Base-by-base conservation (phyloP, 1,284 basidiomycete genomes). In the Coriolopsis trogii region DNA sequence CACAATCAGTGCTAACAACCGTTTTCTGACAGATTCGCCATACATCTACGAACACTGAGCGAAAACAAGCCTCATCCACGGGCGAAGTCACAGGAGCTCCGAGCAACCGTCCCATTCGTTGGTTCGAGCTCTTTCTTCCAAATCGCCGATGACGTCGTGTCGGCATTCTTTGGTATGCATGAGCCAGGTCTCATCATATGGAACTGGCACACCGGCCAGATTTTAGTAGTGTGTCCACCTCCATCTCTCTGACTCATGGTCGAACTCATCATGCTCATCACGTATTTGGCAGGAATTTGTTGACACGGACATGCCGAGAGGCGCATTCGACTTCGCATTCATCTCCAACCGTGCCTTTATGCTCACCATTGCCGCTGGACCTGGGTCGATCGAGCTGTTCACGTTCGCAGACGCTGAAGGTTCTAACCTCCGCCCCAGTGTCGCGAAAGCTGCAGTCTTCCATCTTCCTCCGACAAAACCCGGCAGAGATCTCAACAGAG, bases 71-170 rank as follows among this genome's bases (percentile, higher is more conserved):
- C 62, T 0, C 82, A 84, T 49, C 75, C 77, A 0, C 53, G 58
- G 0, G 69, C 73, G 6, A 48, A 55, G 6, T 31, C 43, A 2
- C 44, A 60, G 1, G 53, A 63, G 38, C 58, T 70, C 36, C 24
- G 30, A 25, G 71, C 73, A 1, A 53, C 58, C 13, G 55, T 52
- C 7, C 67, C 72, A 3, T 56, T 65, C 21, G 57, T 75, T 28
- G 59, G 70, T 16, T 58, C 56, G 18, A 69, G 58, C 28, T 73
- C 72, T 13, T 72, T 74, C 52, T 65, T 82, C 4, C 78, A 82
- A 59, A 70, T 84, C 40, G 79, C 74, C 6, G 72, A 77, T 26
- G 82, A 84, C 44, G 65, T 81, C 20, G 59, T 84, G 33, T 79
- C 74, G 7, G 64, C 81, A 45, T 75, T 79, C 64, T 72, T 72